Conservation (phyloP, 2,329 filamentous ascomycete species). For the Aspergillus alliaceus region DNA sequence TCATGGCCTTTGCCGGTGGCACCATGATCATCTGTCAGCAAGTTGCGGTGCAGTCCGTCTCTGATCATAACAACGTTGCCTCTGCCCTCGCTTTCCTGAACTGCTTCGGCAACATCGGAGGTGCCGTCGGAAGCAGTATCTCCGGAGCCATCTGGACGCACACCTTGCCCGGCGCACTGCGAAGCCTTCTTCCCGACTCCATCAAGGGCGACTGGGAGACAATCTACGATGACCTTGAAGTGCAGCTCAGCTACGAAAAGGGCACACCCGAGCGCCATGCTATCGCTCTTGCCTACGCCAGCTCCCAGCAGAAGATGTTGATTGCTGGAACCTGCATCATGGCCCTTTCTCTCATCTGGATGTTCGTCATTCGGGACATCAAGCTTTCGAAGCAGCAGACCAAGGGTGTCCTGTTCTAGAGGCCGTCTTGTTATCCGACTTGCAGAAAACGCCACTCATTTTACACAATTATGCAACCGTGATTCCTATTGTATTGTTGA, state of each 20-base stretch:
- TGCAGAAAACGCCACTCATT: too few species aligned
- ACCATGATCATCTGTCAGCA: conserved; percentile 53
- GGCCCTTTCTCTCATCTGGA: conserved; percentile 12
- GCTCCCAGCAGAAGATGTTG: conserved; percentile 42
- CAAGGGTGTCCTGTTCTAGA: conserved; percentile 6
- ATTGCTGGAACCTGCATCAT: conserved; percentile 27
- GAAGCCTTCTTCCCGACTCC: conserved; percentile 30
- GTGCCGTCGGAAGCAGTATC: conserved; percentile 30
- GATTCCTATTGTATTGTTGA: too few species aligned
- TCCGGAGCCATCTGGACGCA: conserved; percentile 35
- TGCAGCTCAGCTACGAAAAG: conserved; percentile 31
- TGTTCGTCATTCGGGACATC: conserved; percentile 8
- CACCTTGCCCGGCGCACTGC: conserved; percentile 36
- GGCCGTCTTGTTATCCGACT: not conserved
- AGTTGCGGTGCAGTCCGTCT: conserved; percentile 54
- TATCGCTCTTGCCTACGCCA: conserved; percentile 47
- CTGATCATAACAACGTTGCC: conserved; percentile 54
- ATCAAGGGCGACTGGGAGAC: conserved; percentile 8
- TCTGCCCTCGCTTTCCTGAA: conserved; percentile 49
- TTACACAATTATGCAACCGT: too few species aligned
- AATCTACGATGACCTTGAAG: conserved; percentile 13
- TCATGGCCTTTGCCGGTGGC: conserved; percentile 54
- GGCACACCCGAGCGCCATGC: conserved; percentile 39
- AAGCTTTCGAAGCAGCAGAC: conserved; percentile 3
- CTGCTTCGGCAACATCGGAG: conserved; percentile 33